These are phyloP conservation scores for Elsinoe ampelina DNA, from an alignment of 2,329 filamentous ascomycete genomes.

Conservation along the genomic window DNA sequence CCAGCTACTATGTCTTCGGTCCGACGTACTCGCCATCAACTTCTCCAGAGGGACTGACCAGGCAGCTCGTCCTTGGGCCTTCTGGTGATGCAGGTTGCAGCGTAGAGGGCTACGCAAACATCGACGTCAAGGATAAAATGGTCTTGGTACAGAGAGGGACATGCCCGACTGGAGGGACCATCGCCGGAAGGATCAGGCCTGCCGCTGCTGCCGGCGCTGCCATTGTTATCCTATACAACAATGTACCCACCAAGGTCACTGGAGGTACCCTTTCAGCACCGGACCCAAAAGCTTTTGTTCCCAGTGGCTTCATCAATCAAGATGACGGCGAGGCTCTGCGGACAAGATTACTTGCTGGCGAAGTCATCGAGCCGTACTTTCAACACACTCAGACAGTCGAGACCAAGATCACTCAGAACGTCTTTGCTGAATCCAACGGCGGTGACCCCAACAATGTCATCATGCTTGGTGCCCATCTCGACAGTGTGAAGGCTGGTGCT, in stretches of 20 bases:
- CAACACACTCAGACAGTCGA: conserved; percentile 7
- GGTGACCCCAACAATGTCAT: conserved; percentile 30
- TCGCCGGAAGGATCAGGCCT: conserved; percentile 1
- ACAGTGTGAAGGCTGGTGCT: conserved; percentile 29
- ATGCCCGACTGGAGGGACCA: conserved; percentile 8
- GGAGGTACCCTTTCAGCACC: conserved; percentile 1
- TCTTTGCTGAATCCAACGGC: conserved; percentile 29
- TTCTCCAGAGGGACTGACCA: conserved; percentile 35
- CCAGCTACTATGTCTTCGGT: conserved; percentile 32
- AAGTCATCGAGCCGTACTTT: conserved; percentile 8
- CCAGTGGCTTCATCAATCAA: conserved; percentile 9
- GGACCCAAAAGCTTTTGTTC: neutral
- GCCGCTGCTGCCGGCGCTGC: conserved; percentile 8
- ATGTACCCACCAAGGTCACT: conserved; percentile 5
- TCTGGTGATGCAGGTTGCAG: conserved; percentile 33
- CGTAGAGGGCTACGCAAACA: conserved; percentile 19
- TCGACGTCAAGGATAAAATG: conserved; percentile 10
- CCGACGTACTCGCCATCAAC: conserved; percentile 43
- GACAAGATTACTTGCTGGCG: neutral
- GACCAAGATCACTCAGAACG: conserved; percentile 20
- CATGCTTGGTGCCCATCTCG: conserved; percentile 30
- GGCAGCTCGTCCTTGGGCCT: conserved; percentile 33
- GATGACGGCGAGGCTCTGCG: conserved; percentile 1
- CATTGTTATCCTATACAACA: conserved; percentile 7
- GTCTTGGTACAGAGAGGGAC: conserved; percentile 6